A percentile compares a stretch with the other conserved stretches of the same genome.
Evolutionary conservation across 2,329 filamentous ascomycete species (phyloP).

Genomic region (Trichoderma lentiforme): DNA sequence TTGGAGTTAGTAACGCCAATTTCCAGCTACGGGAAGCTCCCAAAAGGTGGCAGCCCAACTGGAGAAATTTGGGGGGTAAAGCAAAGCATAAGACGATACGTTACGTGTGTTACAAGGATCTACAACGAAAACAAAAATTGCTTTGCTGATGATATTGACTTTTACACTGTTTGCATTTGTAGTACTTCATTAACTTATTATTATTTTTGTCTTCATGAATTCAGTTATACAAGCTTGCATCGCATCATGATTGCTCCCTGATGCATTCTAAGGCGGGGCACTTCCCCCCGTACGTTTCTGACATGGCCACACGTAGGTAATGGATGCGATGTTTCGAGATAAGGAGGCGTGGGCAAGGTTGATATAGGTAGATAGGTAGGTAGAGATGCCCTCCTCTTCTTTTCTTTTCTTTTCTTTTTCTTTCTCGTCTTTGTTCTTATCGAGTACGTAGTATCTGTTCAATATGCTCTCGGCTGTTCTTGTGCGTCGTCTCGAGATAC

Average conservation of each 20-base stretch:
- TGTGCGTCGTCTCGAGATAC: conserved; percentile 91
- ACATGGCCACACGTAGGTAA: background rate
- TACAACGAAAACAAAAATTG: background rate
- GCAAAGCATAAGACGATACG: background rate
- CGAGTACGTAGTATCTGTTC: conserved; percentile 70
- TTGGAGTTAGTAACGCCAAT: background rate
- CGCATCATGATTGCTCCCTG: background rate
- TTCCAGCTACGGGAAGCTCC: background rate
- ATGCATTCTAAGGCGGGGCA: background rate
- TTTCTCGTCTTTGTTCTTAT: conserved; percentile 17
- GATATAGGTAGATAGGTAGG: background rate
- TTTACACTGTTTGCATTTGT: background rate
- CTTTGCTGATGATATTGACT: background rate
- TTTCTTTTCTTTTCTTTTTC: background rate
- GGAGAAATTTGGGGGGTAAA: background rate
- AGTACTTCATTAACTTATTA: background rate
- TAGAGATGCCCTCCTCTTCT: background rate
- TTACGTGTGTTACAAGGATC: background rate
- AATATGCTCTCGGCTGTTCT: conserved; percentile 89
- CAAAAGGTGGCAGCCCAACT: background rate
- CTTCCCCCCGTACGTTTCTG: background rate
- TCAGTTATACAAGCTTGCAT: background rate
- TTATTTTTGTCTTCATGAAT: background rate
- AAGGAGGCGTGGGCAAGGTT: background rate
- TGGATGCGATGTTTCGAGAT: background rate